Conservation (phyloP, 2,329 filamentous ascomycete species). For the Verticillium isaacii region DNA sequence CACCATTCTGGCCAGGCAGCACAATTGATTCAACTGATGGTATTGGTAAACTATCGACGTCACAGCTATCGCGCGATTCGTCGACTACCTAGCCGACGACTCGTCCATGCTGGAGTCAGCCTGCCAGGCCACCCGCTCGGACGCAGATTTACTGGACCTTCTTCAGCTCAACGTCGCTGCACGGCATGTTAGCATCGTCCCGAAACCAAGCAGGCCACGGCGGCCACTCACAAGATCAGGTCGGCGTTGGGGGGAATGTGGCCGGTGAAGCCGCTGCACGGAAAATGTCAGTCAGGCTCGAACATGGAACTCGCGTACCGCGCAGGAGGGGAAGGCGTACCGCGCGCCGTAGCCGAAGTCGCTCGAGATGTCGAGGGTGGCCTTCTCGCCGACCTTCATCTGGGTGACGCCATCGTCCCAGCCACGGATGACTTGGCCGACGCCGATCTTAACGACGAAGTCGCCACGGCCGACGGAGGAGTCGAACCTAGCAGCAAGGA, state of each 20-base stretch:
- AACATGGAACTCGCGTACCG: background rate
- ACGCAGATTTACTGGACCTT: constrained; percentile 44
- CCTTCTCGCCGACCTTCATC: constrained; percentile 91
- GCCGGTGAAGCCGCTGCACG: constrained; percentile 67
- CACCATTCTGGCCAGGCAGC: no score
- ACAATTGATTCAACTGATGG: background rate
- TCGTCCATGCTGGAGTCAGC: background rate
- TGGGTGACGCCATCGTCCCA: constrained; percentile 81
- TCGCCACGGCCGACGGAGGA: constrained; percentile 73
- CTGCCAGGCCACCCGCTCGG: background rate
- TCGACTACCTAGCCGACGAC: background rate
- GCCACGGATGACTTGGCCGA: constrained; percentile 81
- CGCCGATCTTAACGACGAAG: constrained; percentile 74
- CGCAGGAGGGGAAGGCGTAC: constrained; percentile 37
- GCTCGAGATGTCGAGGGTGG: constrained; percentile 73
- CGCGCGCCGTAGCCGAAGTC: constrained; percentile 61
- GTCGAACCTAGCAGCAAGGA: constrained; percentile 67
- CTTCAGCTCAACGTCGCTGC: constrained; percentile 66
- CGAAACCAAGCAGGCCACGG: background rate
- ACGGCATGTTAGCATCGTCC: background rate
- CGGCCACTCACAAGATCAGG: constrained; percentile 73
- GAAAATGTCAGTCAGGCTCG: background rate
- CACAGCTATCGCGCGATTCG: background rate
- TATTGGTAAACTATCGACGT: background rate
- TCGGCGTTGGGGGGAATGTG: constrained; percentile 71